Evolutionary conservation across 2,329 filamentous ascomycete species (phyloP), one percentile per base, ranked within the genome.

Genomic region (Tetracladium maxilliforme): DNA sequence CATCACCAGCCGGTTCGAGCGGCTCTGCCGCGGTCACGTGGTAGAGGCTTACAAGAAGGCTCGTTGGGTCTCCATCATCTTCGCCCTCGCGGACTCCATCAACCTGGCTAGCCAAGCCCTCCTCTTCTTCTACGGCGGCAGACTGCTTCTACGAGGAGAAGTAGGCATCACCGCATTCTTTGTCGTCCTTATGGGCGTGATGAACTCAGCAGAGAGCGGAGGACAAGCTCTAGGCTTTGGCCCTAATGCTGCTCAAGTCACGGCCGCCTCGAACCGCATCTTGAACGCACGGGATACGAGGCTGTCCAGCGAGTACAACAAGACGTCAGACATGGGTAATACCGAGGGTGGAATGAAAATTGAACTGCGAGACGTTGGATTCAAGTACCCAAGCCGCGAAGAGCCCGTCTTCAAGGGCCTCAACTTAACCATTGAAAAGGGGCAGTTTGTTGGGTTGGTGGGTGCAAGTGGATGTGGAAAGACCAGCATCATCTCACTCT

Each of bases 391-490:
- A 2, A 61, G 59, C 0, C 56, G 66, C 24, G 51, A 62, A 24
- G 46, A 57, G 3, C 52, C 57, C 15, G 57, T 72, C 17, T 69
- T 70, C 46, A 56, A 50, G 28, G 60, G 62, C 3, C 47, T 80
- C 29, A 69, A 60, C 37, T 52, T 81, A 32, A 64, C 56, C 9
- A 64, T 81, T 24, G 56, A 69, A 36, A 71, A 70, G 34, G 74
- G 74, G 6, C 70, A 78, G 41, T 80, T 78, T 38, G 70, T 65
- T 1, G 75, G 72, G 2, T 54, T 81, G 1, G 75, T 80, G 4
- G 75, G 75, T 3, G 64, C 73, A 2, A 74, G 68, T 0, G 74
- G 74, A 1, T 76, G 71, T 28, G 75, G 75, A 20, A 80, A 84
- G 52, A 76, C 71, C 1, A 80, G 70, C 10, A 68, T 79, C 24